phyloP scores from a whole-genome alignment of 2,329 filamentous ascomycete species.

The Trichoderma sp. region DNA sequence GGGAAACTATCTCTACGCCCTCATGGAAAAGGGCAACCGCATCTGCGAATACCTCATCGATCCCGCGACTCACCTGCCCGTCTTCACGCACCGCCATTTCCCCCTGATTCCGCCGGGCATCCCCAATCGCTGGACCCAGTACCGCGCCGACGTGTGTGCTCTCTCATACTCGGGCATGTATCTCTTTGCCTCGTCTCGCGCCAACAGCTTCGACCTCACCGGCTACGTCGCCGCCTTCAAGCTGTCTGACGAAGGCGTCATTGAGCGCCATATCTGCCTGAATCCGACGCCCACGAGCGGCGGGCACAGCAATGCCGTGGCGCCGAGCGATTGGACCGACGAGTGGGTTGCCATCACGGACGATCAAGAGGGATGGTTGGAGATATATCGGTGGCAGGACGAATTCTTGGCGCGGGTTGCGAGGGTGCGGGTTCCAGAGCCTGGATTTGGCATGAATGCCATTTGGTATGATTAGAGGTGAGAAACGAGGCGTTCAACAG shows the following conservation, averaged over 20 bases:
- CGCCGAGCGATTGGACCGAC: conserved; percentile 79
- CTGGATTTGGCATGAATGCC: conserved; percentile 96
- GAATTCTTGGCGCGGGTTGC: conserved; percentile 80
- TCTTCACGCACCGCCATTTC: conserved; percentile 75
- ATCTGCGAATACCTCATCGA: conserved; percentile 82
- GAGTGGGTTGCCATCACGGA: conserved; percentile 91
- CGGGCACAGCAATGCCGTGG: conserved; percentile 86
- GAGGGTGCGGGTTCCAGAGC: conserved; percentile 74
- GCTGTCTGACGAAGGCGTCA: conserved; percentile 66
- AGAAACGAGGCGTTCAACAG: background rate
- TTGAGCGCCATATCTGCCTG: conserved; percentile 76
- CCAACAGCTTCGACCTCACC: conserved; percentile 73
- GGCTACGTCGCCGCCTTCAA: conserved; percentile 83
- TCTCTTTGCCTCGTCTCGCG: conserved; percentile 81
- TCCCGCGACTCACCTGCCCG: conserved; percentile 68
- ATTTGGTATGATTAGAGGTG: conserved; percentile 74
- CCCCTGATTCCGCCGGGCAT: conserved; percentile 78
- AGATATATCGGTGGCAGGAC: conserved; percentile 84
- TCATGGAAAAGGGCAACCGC: conserved; percentile 89
- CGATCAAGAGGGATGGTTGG: conserved; percentile 82
- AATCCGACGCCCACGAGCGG: conserved; percentile 85
- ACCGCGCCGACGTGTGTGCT: conserved; percentile 82
- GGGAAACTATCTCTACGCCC: conserved; percentile 76
- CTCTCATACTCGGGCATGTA: conserved; percentile 69
- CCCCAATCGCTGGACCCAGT: conserved; percentile 59